Percentiles rank a stretch among this genome's conserved stretches.
phyloP scores from a whole-genome alignment of 1,284 basidiomycete species.

The Pseudozyma sp. region DNA sequence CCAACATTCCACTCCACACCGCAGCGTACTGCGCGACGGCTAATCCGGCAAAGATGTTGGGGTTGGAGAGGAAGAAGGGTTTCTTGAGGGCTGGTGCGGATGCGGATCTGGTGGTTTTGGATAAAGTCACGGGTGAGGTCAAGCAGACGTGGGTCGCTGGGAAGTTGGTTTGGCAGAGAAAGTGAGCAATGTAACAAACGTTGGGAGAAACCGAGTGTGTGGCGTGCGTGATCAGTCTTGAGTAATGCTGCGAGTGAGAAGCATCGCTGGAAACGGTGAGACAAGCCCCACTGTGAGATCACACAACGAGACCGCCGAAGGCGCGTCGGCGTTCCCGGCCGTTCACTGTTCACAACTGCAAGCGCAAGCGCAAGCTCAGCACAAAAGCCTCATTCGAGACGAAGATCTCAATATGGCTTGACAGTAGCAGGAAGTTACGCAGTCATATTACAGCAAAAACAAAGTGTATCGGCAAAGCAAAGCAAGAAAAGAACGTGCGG shows the following conservation, averaged over 20 bases:
- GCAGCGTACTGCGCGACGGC: slow-evolving; percentile 85
- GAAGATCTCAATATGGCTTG: too few species aligned
- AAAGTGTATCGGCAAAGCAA: background rate
- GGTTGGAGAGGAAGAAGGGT: slow-evolving; percentile 80
- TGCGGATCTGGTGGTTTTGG: slow-evolving; percentile 80
- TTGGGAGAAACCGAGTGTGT: too few species aligned
- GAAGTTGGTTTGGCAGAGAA: slow-evolving; percentile 61
- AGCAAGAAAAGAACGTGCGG: background rate
- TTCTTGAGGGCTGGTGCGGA: slow-evolving; percentile 81
- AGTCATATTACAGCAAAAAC: slow-evolving; percentile 1
- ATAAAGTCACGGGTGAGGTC: slow-evolving; percentile 77
- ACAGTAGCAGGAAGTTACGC: too few species aligned
- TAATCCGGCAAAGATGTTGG: slow-evolving; percentile 84
- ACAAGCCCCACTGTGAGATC: too few species aligned
- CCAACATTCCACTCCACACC: slow-evolving; percentile 82
- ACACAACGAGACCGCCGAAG: too few species aligned
- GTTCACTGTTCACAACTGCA: too few species aligned
- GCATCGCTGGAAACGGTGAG: too few species aligned
- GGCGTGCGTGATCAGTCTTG: too few species aligned
- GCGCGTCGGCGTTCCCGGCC: too few species aligned
- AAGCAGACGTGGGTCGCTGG: slow-evolving; percentile 84
- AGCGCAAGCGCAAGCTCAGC: too few species aligned
- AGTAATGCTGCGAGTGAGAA: too few species aligned
- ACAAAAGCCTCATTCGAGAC: too few species aligned
- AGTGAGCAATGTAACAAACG: background rate